Base-by-base conservation (phyloP, 352 stramenopile species). In the Phytophthora niederhauseri region DNA sequence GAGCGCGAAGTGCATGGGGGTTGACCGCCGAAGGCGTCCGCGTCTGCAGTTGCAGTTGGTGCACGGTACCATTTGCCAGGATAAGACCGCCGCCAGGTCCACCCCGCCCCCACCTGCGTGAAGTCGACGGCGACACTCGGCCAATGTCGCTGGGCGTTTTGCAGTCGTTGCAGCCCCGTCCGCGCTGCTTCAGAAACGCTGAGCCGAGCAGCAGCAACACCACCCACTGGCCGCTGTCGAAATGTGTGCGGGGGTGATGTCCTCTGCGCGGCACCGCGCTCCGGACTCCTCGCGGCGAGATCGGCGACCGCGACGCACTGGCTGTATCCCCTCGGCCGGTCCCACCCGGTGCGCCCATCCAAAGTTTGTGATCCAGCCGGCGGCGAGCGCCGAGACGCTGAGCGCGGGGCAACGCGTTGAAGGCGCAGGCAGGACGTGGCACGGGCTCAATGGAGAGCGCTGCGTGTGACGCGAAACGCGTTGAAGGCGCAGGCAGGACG, bases 291-390 rank as follows among this genome's bases (percentile, higher is more conserved):
- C 31, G 11, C 14, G 20, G 14, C 24, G 43, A 38, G 49, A 28
- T 46, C 11, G 34, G 41, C 34, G 17, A n/a, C 14, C 36, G 12
- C 30, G 30, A 34, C 46, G 57, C 22, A 65, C 57, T 66, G 64
- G 64, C 60, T 73, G 64, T 54, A 43, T 36, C 11, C 53, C 22
- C 9, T 64, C 17, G 58, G 31, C 45, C 46, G 52, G 58, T 69
- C 66, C 66, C 59, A 58, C 59, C 57, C 60, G 34, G 26, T 9
- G 41, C 46, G 65, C 60, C 54, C 55, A 58, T 69, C 66, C 52
- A 60, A 60, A 61, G 24, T 26, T 26, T 26, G 24, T 26, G 24
- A 26, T 26, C 34, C 34, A 53, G 36, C 36, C 34, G 48, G 31
- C 61, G 49, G 48, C 49, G 36, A 45, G 46, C 26, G 14, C 17